A percentile compares a stretch with the other conserved stretches of the same genome.
Conservation (phyloP, 352 stramenopile genomes). For the Globisporangium takayamanum region DNA sequence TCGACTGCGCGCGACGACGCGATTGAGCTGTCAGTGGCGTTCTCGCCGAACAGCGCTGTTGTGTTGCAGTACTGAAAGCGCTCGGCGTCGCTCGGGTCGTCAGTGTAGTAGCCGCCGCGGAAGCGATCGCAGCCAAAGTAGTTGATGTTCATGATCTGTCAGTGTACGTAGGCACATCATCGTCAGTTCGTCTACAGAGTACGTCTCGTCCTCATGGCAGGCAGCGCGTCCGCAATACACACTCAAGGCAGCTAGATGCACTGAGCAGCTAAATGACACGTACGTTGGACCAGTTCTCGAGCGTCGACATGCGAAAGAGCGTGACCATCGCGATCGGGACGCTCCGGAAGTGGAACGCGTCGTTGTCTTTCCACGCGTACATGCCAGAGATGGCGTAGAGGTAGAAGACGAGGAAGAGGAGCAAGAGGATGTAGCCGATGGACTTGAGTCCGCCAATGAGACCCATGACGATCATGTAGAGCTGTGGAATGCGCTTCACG, state of each 20-base stretch:
- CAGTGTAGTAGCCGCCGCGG: constrained; percentile 60
- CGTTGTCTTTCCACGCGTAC: constrained; percentile 85
- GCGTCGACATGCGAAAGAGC: constrained; percentile 78
- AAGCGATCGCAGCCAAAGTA: constrained; percentile 72
- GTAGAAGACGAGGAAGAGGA: constrained; percentile 87
- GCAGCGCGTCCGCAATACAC: not conserved
- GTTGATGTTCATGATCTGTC: constrained; percentile 74
- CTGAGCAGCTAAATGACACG: constrained; percentile 6
- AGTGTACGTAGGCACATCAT: constrained; percentile 1
- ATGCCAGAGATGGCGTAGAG: constrained; percentile 89
- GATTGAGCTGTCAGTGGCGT: constrained; percentile 32
- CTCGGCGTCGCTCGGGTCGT: constrained; percentile 22
- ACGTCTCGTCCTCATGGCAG: not conserved
- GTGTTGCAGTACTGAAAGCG: constrained; percentile 61
- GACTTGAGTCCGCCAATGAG: constrained; percentile 84
- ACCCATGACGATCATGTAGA: constrained; percentile 90
- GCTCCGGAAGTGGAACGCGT: constrained; percentile 80
- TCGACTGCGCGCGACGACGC: constrained; percentile 33
- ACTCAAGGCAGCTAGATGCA: not conserved
- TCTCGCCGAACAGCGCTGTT: constrained; percentile 45
- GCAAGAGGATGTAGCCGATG: constrained; percentile 87
- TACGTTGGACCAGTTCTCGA: constrained; percentile 78
- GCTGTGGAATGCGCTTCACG: constrained; percentile 82
- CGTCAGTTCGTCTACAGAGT: too few species aligned
- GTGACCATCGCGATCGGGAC: constrained; percentile 78